A percentile compares a stretch with the other conserved stretches of the same genome.
phyloP scores from a whole-genome alignment of 345 rosid genomes.

The Aegle marmelos region DNA sequence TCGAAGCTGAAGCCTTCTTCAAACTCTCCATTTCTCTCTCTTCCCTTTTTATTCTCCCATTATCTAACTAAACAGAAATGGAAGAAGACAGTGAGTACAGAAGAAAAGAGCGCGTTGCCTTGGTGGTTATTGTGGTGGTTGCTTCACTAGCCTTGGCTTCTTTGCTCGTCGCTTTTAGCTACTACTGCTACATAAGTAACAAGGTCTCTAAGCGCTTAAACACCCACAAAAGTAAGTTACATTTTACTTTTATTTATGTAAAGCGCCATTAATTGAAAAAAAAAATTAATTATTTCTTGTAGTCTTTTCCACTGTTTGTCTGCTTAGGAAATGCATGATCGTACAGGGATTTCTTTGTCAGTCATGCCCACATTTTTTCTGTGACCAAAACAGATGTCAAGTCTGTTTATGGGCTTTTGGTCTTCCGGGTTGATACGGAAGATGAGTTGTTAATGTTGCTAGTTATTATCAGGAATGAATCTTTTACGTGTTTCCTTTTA shows the following conservation, averaged over 20 bases:
- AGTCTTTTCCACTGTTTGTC: not conserved
- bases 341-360: not conserved
- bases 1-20: not conserved
- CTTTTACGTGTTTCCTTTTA: not conserved
- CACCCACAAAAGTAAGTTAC: constrained; percentile 39
- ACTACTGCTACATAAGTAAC: constrained; percentile 88
- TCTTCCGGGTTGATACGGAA: not conserved
- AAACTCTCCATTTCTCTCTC: not conserved
- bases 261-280: not conserved
- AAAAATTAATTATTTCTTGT: not conserved
- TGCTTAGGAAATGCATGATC: not conserved
- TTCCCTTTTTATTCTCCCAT: not conserved
- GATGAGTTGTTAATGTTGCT: not conserved
- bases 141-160: constrained; percentile 74
- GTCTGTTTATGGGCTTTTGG: not conserved
- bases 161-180: constrained; percentile 78
- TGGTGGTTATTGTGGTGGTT: constrained; percentile 71
- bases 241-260: not conserved
- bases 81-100: constrained; percentile 43
- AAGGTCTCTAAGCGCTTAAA: constrained; percentile 66
- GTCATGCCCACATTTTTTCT: not conserved
- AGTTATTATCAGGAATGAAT: not conserved
- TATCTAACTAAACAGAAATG: constrained; percentile 17
- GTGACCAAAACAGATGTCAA: not conserved
- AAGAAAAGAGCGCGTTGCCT: constrained; percentile 58